These are phyloP conservation scores for Candida yuanshanica DNA, from an alignment of 805 yeast species.

Conservation along the genomic window DNA sequence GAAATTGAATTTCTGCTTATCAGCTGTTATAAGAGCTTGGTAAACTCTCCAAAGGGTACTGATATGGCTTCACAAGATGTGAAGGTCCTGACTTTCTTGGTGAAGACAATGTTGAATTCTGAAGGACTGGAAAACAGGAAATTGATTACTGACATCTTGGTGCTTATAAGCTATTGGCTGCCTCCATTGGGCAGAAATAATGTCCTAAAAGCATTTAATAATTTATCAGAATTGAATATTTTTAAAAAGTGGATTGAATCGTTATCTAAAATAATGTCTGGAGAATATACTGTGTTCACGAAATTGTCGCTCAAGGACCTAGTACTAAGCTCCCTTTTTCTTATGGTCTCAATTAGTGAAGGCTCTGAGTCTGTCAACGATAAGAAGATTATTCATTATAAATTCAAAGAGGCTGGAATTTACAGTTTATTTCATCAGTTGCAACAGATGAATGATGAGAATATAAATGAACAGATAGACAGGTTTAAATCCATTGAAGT, in stretches of 20 bases:
- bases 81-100: constrained; percentile 28
- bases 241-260: constrained; percentile 19
- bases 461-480: constrained; percentile 22
- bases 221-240: constrained; percentile 11
- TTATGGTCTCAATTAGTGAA: constrained; percentile 21
- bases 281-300: constrained; percentile 16
- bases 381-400: constrained; percentile 19
- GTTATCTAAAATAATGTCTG: constrained; percentile 8
- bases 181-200: constrained; percentile 26
- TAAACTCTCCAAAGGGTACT: constrained; percentile 27
- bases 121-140: constrained; percentile 47
- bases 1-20: constrained; percentile 47
- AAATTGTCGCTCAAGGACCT: constrained; percentile 16
- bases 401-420: constrained; percentile 35
- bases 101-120: constrained; percentile 41
- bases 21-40: constrained; percentile 44
- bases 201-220: constrained; percentile 21
- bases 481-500: constrained; percentile 16
- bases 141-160: constrained; percentile 48
- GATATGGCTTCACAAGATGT: constrained; percentile 23
- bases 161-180: constrained; percentile 23
- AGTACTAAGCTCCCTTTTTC: constrained; percentile 14
- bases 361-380: constrained; percentile 22
- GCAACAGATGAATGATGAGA: constrained; percentile 35
- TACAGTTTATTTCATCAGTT: constrained; percentile 28